Conservation (phyloP, 495 filamentous ascomycete species). For the Hypomontagnella submonticulosa region DNA sequence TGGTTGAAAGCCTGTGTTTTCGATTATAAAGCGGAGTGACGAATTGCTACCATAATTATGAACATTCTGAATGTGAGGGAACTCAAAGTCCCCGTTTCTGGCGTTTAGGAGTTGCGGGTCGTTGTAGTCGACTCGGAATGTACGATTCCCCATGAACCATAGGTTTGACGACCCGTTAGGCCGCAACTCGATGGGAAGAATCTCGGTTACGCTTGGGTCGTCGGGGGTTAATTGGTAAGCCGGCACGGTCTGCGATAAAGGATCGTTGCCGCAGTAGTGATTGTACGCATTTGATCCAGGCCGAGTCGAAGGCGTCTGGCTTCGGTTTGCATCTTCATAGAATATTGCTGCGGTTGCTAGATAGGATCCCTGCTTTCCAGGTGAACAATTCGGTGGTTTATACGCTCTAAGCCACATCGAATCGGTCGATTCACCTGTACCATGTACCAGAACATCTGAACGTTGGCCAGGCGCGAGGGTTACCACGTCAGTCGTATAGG, state of each 20-base stretch:
- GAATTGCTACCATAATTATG: constrained; percentile 63
- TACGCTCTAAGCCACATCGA: constrained; percentile 60
- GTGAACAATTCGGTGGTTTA: constrained; percentile 46
- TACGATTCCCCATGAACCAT: constrained; percentile 64
- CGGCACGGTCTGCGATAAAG: constrained; percentile 59
- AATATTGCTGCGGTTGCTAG: constrained; percentile 58
- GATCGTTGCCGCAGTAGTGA: constrained; percentile 58
- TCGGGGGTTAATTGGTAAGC: constrained; percentile 61
- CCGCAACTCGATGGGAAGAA: constrained; percentile 60
- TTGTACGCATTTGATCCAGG: constrained; percentile 52
- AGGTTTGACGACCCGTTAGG: constrained; percentile 62
- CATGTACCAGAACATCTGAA: constrained; percentile 74
- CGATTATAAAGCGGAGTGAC: constrained; percentile 62
- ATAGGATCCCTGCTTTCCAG: constrained; percentile 46
- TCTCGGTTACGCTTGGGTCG: constrained; percentile 57
- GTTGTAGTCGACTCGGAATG: constrained; percentile 69
- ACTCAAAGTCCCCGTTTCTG: constrained; percentile 62
- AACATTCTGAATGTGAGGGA: constrained; percentile 63
- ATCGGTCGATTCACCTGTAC: constrained; percentile 49
- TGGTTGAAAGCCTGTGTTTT: constrained; percentile 45
- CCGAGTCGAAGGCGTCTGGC: constrained; percentile 44
- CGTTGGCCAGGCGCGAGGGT: constrained; percentile 72
- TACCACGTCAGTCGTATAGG: constrained; percentile 60
- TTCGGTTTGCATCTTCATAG: constrained; percentile 52
- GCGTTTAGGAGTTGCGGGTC: constrained; percentile 64